Evolutionary conservation across 345 rosid species (phyloP), one percentile per base, ranked within the genome.

Genomic region (Fremontodendron californicum): DNA sequence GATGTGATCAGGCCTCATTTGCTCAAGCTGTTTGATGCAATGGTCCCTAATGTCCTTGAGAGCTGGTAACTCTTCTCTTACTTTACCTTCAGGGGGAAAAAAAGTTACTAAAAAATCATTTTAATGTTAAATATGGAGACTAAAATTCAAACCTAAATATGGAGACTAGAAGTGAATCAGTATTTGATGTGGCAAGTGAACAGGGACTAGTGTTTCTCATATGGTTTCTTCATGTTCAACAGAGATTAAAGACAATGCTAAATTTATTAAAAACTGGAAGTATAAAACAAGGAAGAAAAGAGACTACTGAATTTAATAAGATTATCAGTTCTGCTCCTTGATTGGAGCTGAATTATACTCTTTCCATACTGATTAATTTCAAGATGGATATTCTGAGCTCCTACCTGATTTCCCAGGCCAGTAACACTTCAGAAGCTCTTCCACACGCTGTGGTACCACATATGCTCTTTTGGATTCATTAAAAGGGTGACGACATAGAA

Each of bases 401-500:
- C 40, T 49, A 92, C 99, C 98, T 86, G 97, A 87, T 75, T 70
- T 82, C 21, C 98, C 94, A 13, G 95, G 90, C 97, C 99, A 93
- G 71, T 90, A 96, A 82, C 99, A 93, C 83, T 92, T 90, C 74
- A 96, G 78, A 74, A 96, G 93, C 86, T 92, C 97, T 81, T 93
- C 97, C 0, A 96, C 94, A n/a, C 85, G 85, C 79, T 92, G 90
- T 18, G 97, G 99, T 77, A 93, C 97, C 82, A 93, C 98, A 73
- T 89, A 89, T 9, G 98, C 99, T 82, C 99, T 89, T 83, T 93
- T 96, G 18, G 99, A 96, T 85, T 96, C 99, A 72, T 77, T 91
- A 74, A 96, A 96, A 11, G 99, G 99, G 84, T 96, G 99, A 39
- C 97, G 97, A n/a, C 99, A 93, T 19, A 96, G 86, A 71, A 96